Percentiles rank a stretch among this genome's conserved stretches.
Conservation (phyloP, 1,284 basidiomycete species). For the Trichosporon inkin region DNA sequence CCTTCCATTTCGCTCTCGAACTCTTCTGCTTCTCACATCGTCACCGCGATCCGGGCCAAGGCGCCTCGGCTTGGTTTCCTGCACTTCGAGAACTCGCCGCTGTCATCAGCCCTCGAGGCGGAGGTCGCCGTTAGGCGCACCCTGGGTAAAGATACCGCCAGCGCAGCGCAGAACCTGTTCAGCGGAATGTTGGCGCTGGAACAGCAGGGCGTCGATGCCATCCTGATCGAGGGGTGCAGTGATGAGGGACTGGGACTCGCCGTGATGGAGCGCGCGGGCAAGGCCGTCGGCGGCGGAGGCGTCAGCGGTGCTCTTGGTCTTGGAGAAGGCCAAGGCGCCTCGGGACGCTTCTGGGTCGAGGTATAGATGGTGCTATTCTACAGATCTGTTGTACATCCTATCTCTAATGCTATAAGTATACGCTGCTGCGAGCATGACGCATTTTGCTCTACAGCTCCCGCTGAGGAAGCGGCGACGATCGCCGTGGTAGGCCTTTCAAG, state of each 20-base stretch:
- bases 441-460: background rate
- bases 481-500: background rate
- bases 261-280: constrained; percentile 95
- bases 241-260: constrained; percentile 85
- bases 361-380: constrained; percentile 13
- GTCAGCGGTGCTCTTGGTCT: constrained; percentile 28
- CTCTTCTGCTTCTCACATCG: constrained; percentile 1
- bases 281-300: constrained; percentile 68
- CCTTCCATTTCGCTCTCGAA: constrained; percentile 9
- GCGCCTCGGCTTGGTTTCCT: constrained; percentile 60
- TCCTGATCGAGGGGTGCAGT: constrained; percentile 79
- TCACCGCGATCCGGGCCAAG: constrained; percentile 6
- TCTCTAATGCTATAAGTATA: constrained; percentile 5
- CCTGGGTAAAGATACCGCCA: constrained; percentile 66
- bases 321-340: constrained; percentile 23
- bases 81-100: constrained; percentile 60
- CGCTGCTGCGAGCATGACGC: background rate
- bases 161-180: constrained; percentile 78
- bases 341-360: constrained; percentile 24
- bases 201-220: constrained; percentile 61
- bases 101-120: constrained; percentile 18
- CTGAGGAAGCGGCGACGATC: background rate
- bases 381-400: constrained; percentile 16
- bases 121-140: constrained; percentile 41
- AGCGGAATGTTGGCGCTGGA: constrained; percentile 83